Percentiles rank a stretch among this genome's conserved stretches.
Evolutionary conservation across 2,329 filamentous ascomycete genomes (phyloP).

Genomic region (Fusarium sororula): DNA sequence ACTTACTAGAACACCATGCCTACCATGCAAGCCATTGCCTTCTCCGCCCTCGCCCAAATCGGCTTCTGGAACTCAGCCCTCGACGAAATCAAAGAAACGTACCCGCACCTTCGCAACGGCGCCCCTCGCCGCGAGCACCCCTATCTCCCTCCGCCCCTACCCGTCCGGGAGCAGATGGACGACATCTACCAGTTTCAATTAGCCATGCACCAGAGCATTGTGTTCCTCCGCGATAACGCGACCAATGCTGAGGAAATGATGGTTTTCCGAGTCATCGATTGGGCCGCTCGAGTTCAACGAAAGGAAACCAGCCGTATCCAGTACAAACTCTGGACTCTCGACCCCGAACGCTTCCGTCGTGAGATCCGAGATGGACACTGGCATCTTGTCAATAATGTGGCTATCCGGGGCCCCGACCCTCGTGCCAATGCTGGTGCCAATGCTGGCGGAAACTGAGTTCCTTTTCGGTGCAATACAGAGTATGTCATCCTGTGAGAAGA

Average conservation of each 20-base stretch:
- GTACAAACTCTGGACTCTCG: not conserved
- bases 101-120: not conserved
- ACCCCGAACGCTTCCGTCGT: not conserved
- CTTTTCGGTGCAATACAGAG: no score
- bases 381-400: no score
- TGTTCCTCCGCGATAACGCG: not conserved
- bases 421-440: not conserved
- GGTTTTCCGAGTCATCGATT: not conserved
- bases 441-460: not conserved
- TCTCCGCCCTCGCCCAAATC: not conserved
- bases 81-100: rapidly evolving
- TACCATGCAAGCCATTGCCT: no score
- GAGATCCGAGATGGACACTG: not conserved
- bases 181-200: not conserved
- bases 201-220: not conserved
- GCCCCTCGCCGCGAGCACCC: not conserved
- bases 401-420: rapidly evolving
- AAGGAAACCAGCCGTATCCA: not conserved
- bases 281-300: no score
- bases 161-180: not conserved
- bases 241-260: rapidly evolving
- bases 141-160: not conserved
- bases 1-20: not conserved
- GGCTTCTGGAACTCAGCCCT: not conserved
- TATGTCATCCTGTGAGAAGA: rapidly evolving